These are phyloP conservation scores for Pelargonium myrrhifolium DNA, from an alignment of 441 rosid genomes.

Conservation along the genomic window DNA sequence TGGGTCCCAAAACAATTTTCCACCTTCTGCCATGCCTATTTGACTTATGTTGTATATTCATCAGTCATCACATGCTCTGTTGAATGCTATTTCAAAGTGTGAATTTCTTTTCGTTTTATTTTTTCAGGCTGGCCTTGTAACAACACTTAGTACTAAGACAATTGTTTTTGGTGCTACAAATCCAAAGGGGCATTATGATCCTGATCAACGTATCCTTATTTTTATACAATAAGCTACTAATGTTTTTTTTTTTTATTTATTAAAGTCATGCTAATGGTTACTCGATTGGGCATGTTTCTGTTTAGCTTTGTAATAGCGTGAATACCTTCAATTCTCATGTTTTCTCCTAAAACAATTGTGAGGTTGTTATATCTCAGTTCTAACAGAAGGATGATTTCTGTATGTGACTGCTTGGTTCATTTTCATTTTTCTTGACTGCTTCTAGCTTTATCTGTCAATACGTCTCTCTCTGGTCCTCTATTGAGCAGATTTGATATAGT, in stretches of 20 bases:
- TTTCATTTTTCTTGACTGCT: slow-evolving; percentile 42
- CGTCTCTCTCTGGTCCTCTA: slow-evolving; percentile 90
- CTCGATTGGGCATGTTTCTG: slow-evolving; percentile 1
- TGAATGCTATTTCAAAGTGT: not conserved
- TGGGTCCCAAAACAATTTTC: too few species aligned
- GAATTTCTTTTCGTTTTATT: not conserved
- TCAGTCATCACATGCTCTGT: not conserved
- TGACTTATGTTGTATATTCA: not conserved
- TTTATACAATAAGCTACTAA: slow-evolving; percentile 13
- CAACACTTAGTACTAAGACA: slow-evolving; percentile 83
- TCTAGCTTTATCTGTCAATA: slow-evolving; percentile 88
- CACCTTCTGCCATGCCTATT: too few species aligned
- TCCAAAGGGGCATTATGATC: slow-evolving; percentile 98
- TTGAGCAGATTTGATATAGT: slow-evolving; percentile 96
- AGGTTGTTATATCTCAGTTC: not conserved
- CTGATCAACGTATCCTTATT: slow-evolving; percentile 71
- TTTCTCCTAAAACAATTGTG: not conserved
- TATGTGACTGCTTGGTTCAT: not conserved
- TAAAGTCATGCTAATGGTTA: not conserved
- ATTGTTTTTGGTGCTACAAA: slow-evolving; percentile 93
- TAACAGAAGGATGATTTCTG: slow-evolving; percentile 2
- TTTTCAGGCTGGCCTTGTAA: slow-evolving; percentile 91
- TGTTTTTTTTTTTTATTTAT: not conserved
- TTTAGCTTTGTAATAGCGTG: not conserved
- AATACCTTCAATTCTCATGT: not conserved